phyloP scores from a whole-genome alignment of 2,329 filamentous ascomycete genomes.

The Fusarium mexicanum region DNA sequence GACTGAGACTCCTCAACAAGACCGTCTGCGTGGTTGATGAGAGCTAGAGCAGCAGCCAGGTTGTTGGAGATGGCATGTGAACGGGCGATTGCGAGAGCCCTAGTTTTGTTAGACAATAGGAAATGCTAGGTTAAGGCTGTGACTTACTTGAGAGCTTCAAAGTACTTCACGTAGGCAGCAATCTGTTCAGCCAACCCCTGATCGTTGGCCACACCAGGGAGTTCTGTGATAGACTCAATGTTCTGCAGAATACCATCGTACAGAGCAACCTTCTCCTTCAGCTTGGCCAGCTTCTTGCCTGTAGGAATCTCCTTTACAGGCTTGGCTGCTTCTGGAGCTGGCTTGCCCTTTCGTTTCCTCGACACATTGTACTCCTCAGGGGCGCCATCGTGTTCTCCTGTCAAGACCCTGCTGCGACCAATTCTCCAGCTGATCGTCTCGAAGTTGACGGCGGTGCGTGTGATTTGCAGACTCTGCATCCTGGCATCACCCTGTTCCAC shows the following conservation, averaged over 20 bases:
- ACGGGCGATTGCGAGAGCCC: conserved; percentile 84
- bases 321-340: conserved; percentile 53
- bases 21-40: conserved; percentile 77
- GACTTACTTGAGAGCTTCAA: conserved; percentile 83
- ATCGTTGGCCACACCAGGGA: conserved; percentile 91
- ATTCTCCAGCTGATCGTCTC: conserved; percentile 95
- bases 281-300: conserved; percentile 78
- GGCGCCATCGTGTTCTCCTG: conserved; percentile 83
- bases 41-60: conserved; percentile 82
- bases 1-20: conserved; percentile 66
- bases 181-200: conserved; percentile 78
- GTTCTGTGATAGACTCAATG: conserved; percentile 86
- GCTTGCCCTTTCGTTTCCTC: conserved; percentile 59
- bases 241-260: conserved; percentile 94
- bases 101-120: conserved; percentile 46
- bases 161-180: conserved; percentile 83
- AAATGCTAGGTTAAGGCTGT: background rate
- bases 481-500: conserved; percentile 83
- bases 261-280: conserved; percentile 87
- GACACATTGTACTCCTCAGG: conserved; percentile 60
- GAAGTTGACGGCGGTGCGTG: conserved; percentile 92
- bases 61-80: conserved; percentile 81
- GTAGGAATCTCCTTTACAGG: conserved; percentile 70
- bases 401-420: conserved; percentile 88
- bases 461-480: conserved; percentile 93